Base-by-base conservation (phyloP, 352 stramenopile genomes). In the Globisporangium barbulae region DNA sequence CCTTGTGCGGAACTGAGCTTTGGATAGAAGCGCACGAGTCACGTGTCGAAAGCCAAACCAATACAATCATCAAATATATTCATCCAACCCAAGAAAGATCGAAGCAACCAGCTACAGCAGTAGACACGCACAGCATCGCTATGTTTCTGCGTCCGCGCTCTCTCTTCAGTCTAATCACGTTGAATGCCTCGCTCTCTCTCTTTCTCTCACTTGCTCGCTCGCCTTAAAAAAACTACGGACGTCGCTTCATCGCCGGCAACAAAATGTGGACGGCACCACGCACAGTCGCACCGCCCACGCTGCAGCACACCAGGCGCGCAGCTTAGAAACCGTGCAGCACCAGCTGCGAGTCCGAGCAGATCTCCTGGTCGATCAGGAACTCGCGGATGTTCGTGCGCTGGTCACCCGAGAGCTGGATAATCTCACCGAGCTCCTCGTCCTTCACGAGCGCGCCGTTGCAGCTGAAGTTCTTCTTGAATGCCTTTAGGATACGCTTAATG, bases 391-490 rank as follows among this genome's bases (percentile, higher is more conserved):
- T 99, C 53, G 95, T 98, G 75, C 98, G 84, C 82, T 99, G 98
- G 85, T 99, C 98, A 60, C 98, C 98, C 54, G 94, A 98, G 39
- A 99, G 86, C 79, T 99, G 98, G 77, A 99, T 99, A 71, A 99
- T 98, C 75, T 99, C 97, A 57, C 96, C 91, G 35, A 96, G 78
- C 69, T 99, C 97, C 58, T 98, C 89, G 77, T 99, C 97, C 71
- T 99, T 98, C 56, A 98, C 96, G 42, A 99, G 96, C 59, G 97
- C 97, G 60, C 98, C 98, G 84, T 99, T 99, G 85, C 98, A 99
- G 74, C 90, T 98, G 75, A 99, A 99, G 81, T 99, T 99, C 87
- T 99, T 99, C 90, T 99, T 99, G 75, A 99, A 99, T 53, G 97
- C 97, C 82, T 99, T 99, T 68, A 98, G 96, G 81, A 99, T 99